Evolutionary conservation across 2,329 filamentous ascomycete genomes (phyloP).

Genomic region (Leptodontidium sp.): DNA sequence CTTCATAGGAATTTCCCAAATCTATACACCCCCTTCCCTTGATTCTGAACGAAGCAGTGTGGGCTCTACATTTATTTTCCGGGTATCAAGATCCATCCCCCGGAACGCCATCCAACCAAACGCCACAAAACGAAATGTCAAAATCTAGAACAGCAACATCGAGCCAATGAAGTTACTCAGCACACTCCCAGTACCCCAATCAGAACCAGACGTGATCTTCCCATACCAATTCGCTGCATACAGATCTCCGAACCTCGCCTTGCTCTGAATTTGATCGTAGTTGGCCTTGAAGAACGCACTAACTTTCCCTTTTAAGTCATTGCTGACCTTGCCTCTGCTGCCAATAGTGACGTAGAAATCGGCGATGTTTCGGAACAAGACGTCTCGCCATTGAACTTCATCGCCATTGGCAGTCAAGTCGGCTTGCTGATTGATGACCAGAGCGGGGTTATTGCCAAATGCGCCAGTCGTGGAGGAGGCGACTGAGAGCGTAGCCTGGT

Average conservation of each 20-base stretch:
- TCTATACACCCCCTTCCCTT: neutral
- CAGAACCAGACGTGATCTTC: conserved; percentile 12
- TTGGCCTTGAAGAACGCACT: conserved; percentile 26
- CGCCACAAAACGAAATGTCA: neutral
- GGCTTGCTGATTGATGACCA: conserved; percentile 22
- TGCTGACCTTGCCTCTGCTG: neutral
- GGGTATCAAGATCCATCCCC: neutral
- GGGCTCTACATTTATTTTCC: neutral
- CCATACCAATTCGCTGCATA: conserved; percentile 30
- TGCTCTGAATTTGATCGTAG: conserved; percentile 30
- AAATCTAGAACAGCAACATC: conserved; percentile 20
- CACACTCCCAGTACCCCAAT: conserved; percentile 30
- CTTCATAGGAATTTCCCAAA: neutral
- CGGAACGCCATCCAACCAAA: neutral
- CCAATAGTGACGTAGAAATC: conserved; percentile 23
- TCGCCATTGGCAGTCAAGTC: conserved; percentile 19
- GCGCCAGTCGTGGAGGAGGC: conserved; percentile 6
- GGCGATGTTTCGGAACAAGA: conserved; percentile 26
- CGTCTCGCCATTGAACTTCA: conserved; percentile 26
- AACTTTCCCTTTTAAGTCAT: conserved; percentile 15
- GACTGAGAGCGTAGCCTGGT: conserved; percentile 21
- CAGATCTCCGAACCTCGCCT: conserved; percentile 25
- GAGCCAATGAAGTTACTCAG: conserved; percentile 21
- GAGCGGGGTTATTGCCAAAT: conserved; percentile 18
- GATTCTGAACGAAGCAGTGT: neutral